phyloP scores from a whole-genome alignment of 2,329 filamentous ascomycete species.

The Chrysosporium queenslandicum region DNA sequence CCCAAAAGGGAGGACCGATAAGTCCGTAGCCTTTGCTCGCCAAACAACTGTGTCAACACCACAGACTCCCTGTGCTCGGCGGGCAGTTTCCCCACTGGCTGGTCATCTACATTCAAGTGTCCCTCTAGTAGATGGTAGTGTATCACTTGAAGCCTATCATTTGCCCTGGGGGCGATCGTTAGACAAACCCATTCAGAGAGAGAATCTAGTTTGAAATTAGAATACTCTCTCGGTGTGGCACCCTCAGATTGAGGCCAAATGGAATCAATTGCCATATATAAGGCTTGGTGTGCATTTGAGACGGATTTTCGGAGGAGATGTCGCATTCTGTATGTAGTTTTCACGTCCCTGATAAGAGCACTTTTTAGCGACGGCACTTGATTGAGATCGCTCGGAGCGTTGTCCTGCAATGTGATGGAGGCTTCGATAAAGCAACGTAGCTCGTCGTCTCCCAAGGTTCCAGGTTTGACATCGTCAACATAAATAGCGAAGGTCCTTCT shows the following conservation, averaged over 20 bases:
- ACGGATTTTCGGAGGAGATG: conserved; percentile 31
- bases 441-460: neutral
- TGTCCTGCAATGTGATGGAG: conserved; percentile 38
- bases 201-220: neutral
- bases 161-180: neutral
- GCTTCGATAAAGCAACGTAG: conserved; percentile 13
- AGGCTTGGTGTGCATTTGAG: conserved; percentile 17
- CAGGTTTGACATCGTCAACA: conserved; percentile 6
- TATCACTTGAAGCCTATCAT: conserved; percentile 9
- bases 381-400: conserved; percentile 29
- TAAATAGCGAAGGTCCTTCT: conserved; percentile 16
- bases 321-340: conserved; percentile 35
- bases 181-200: neutral
- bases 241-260: conserved; percentile 37
- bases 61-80: conserved; percentile 20
- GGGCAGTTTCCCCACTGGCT: conserved; percentile 25
- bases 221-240: neutral
- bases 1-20: conserved; percentile 23
- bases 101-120: conserved; percentile 27
- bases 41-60: conserved; percentile 23
- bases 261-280: conserved; percentile 31
- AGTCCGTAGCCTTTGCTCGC: conserved; percentile 13
- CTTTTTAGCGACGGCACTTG: conserved; percentile 27
- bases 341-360: conserved; percentile 41
- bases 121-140: conserved; percentile 29